Evolutionary conservation across 352 stramenopile species (phyloP), one percentile per base, ranked within the genome.

Genomic region (Phytophthora macrochlamydospora): DNA sequence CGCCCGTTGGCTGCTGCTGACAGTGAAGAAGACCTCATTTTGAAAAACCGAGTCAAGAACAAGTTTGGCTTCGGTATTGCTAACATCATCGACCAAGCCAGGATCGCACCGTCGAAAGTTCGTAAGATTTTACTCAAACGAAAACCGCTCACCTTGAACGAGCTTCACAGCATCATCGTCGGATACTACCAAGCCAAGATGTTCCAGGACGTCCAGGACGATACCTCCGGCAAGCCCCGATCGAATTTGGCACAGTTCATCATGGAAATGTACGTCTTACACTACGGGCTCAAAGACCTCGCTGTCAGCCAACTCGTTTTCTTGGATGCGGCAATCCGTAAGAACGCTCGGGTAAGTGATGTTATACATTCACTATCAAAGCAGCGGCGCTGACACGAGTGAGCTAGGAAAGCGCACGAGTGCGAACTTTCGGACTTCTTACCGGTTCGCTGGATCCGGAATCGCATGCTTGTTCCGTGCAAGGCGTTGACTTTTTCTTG

Each of bases 151-250:
- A 90, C 81, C 2, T 58, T 93, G 0, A 86, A 85, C 46, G 85
- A 93, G 46, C 69, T 93, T 7, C 80, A 90, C 37, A 73, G 76
- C 32, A 90, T 90, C 67, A 93, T 93, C 48, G 59, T 90, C 30
- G 81, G 80, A 1, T 90, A 92, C 42, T 93, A 93, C 45, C 85
- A 93, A 61, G 81, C 85, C 32, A 93, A 93, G 56, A 90, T 93
- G 79, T 84, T 86, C 30, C 85, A 93, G 44, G 85, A 93, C 40
- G 73, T 86, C 6, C 81, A 91, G 53, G 83, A 93, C 53, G 85
- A 93, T 56, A 76, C 65, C 11, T 77, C 68, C 1, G 78, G 83
- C 18, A 90, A 90, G 45, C 50, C 63, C 2, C 79, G 85, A 9
- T 59, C 68, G 8, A 87, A 89, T 28, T 37, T 93, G 11, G 82